phyloP scores from a whole-genome alignment of 192 early-diverging fungal species.

The Powellomyces hirtus region DNA sequence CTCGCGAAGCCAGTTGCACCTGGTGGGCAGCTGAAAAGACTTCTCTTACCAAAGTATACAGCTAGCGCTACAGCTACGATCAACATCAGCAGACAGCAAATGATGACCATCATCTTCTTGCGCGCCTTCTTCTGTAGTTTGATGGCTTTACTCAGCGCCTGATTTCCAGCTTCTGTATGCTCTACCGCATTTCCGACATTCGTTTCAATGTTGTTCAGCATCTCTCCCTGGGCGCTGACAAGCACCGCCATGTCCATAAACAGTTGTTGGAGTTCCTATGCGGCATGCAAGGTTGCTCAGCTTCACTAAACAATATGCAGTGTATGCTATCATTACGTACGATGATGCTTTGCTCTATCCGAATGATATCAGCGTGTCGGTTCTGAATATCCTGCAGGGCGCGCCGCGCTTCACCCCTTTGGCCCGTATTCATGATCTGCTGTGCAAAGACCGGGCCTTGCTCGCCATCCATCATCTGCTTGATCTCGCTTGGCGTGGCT shows the following conservation, averaged over 20 bases:
- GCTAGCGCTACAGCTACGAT: slow-evolving; percentile 36
- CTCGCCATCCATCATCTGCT: slow-evolving; percentile 70
- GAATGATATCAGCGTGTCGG: slow-evolving; percentile 80
- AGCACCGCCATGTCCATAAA: slow-evolving; percentile 88
- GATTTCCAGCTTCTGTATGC: slow-evolving; percentile 60
- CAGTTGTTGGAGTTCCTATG: slow-evolving; percentile 79
- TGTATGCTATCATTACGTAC: slow-evolving; percentile 53
- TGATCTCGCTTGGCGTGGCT: slow-evolving; percentile 73
- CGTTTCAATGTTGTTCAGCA: slow-evolving; percentile 69
- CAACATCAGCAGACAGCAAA: slow-evolving; percentile 37
- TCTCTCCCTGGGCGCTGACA: slow-evolving; percentile 71
- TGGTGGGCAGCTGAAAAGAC: too few relatives aligned
- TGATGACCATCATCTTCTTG: slow-evolving; percentile 65
- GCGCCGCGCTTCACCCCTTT: slow-evolving; percentile 67
- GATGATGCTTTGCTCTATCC: slow-evolving; percentile 84
- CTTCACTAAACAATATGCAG: not conserved
- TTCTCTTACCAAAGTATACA: slow-evolving; percentile 38
- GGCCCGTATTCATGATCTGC: slow-evolving; percentile 69
- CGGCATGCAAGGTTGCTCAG: too few relatives aligned
- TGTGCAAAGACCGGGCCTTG: slow-evolving; percentile 80
- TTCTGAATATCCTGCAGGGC: slow-evolving; percentile 82
- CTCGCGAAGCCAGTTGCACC: too few relatives aligned
- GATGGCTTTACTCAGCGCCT: slow-evolving; percentile 59
- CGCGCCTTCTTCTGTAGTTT: slow-evolving; percentile 56
- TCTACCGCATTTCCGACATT: slow-evolving; percentile 60